Base-by-base conservation (phyloP, 1,284 basidiomycete species). In the Cutaneotrichosporon cavernicola region DNA sequence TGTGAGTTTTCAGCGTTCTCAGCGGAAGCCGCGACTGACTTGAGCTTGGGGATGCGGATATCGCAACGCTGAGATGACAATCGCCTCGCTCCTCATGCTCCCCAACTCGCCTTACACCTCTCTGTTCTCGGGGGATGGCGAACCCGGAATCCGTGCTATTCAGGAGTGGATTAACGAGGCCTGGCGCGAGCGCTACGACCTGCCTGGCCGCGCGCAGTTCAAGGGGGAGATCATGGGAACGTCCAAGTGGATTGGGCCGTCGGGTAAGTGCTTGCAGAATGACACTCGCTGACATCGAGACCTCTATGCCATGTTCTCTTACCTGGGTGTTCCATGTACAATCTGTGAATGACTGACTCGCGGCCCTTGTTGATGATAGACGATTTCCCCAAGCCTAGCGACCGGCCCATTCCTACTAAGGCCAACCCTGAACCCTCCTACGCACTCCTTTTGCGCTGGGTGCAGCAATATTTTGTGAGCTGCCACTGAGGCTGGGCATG, bases 21-120 rank as follows among this genome's bases (percentile, higher is more conserved):
- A 9, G 0, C 56, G 14, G 10, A 31, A 5, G 8, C 55, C 6
- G 9, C 8, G 31, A 18, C 30, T 53, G 5, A 58, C 55, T 7
- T 36, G 40, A 75, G 73, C 72, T 7, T 81, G 80, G 79, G 79
- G 80, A 14, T 82, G 80, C 63, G 79, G 80, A 18, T 93, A 94
- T 75, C 88, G 91, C 36, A 94, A 93, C 74, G 92, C 89, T 71
- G 71, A 91, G 62, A 94, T 95, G 89, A 83, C 84, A 5, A 91
- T 91, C 68, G 83, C 89, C 0, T 84, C 87, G 6, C 83, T 94
- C 18, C 60, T 61, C 22, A 85, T 90, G 81, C 83, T 83, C 52
- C 55, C 70, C 8, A 31, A 67, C 4, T 69, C 72, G 2, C 49
- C 60, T 2, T 75, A 77, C 62, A 56, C 58, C 11, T 21, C 62